Conservation (phyloP, 148 eudicot genomes). For the Cornus suecica region DNA sequence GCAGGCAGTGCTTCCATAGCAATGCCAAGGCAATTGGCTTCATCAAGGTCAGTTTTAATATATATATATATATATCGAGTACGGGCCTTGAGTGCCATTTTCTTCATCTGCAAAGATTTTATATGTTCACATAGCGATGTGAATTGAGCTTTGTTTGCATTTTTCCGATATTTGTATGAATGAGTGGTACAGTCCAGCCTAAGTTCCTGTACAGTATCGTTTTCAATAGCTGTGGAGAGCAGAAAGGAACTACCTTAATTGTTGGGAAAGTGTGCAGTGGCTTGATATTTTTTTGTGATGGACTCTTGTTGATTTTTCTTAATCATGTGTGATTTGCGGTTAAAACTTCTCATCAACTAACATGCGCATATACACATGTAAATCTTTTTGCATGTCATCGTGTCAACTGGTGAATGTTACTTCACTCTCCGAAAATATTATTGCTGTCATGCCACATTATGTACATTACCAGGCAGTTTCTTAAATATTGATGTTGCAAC, state of each 20-base stretch:
- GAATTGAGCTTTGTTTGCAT: background rate
- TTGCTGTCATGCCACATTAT: background rate
- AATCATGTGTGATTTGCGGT: background rate
- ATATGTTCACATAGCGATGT: background rate
- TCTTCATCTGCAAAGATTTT: background rate
- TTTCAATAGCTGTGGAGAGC: background rate
- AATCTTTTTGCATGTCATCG: too few species aligned
- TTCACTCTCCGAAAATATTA: too few species aligned
- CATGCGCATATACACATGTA: too few species aligned
- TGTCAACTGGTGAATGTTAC: too few species aligned
- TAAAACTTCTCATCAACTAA: background rate
- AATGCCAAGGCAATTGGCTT: constrained; percentile 57
- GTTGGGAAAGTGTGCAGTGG: background rate
- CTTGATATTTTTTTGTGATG: background rate
- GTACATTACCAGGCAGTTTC: background rate
- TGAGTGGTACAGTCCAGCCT: background rate
- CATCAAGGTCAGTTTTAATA: constrained; percentile 37
- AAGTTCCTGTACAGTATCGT: too few species aligned
- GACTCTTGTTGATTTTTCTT: too few species aligned
- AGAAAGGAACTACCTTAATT: background rate
- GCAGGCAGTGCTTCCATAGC: constrained; percentile 59
- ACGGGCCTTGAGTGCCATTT: background rate
- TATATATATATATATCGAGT: background rate
- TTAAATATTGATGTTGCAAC: background rate
- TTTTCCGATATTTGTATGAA: too few species aligned